Evolutionary conservation across 305 asterid genomes (phyloP), one percentile per base, ranked within the genome.

Genomic region (Fraxinus paxiana): DNA sequence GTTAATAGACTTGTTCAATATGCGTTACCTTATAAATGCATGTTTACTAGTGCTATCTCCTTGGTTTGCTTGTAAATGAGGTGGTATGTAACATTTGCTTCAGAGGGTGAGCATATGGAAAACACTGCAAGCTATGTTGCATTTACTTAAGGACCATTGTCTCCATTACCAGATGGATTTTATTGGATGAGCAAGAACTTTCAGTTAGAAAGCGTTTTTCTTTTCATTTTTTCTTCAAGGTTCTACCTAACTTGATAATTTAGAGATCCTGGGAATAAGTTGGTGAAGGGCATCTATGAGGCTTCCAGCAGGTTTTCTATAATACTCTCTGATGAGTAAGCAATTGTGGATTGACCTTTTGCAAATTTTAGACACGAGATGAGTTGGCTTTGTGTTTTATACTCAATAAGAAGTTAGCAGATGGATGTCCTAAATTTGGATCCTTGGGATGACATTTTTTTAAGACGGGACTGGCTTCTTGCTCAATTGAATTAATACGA

Each of bases 101-200:
- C 84, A 28, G 80, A 81, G 82, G 88, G 84, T 78, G 75, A 78
- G 83, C 84, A 80, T 26, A 76, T 80, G 83, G 88, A 87, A 65
- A 61, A 81, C 48, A 77, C 77, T 86, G 81, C 80, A 63, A 83
- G 84, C 56, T 48, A 46, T 38, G 87, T 46, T 81, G 69, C 78
- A 31, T 73, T 71, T 82, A 26, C 61, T 81, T 48, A 48, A 65
- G 83, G 41, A 73, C 82, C 79, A 31, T 37, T 10, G 59, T 61
- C 73, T 67, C 75, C 78, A 18, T 80, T 81, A 12, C 17, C 24
- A 43, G 76, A 69, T 70, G 65, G 82, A 80, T 79, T 48, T 56
- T 70, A 73, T 83, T 76, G 88, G 87, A 80, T 38, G 70, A 71
- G 75, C 74, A 43, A 82, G 83, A 80, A 75, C 71, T 70, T 63